phyloP scores from a whole-genome alignment of 371 early-diverging fungal species.

The Lichtheimia corymbifera region DNA sequence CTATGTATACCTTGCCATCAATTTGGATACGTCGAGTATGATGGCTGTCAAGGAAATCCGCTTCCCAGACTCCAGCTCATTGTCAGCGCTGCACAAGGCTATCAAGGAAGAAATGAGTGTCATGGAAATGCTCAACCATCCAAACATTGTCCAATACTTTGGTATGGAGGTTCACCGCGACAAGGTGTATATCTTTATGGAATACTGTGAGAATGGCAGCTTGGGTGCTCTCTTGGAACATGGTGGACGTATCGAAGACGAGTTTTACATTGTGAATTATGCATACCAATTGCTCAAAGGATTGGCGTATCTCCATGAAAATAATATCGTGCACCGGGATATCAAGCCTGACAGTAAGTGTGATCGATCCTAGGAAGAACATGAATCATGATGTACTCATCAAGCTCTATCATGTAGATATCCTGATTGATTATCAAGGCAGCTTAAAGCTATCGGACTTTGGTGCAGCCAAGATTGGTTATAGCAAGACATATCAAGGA shows the following conservation, averaged over 20 bases:
- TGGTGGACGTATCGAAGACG: slow-evolving; percentile 78
- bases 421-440: slow-evolving; percentile 78
- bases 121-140: slow-evolving; percentile 85
- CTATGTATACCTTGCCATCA: slow-evolving; percentile 81
- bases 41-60: slow-evolving; percentile 94
- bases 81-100: slow-evolving; percentile 67
- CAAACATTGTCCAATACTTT: slow-evolving; percentile 87
- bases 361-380: background rate
- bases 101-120: slow-evolving; percentile 91
- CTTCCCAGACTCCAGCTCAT: slow-evolving; percentile 75
- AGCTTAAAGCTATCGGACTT: slow-evolving; percentile 87
- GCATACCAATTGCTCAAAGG: slow-evolving; percentile 88
- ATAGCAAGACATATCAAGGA: slow-evolving; percentile 66
- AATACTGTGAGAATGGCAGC: slow-evolving; percentile 87
- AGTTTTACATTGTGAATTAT: slow-evolving; percentile 71
- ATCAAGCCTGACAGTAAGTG: slow-evolving; percentile 85
- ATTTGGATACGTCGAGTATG: slow-evolving; percentile 80
- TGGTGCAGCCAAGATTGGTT: slow-evolving; percentile 80
- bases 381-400: no score
- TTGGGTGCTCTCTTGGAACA: slow-evolving; percentile 77
- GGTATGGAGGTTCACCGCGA: slow-evolving; percentile 93
- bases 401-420: slow-evolving; percentile 44
- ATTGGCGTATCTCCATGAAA: slow-evolving; percentile 82
- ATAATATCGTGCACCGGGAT: slow-evolving; percentile 90
- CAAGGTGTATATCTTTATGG: slow-evolving; percentile 92